phyloP scores from a whole-genome alignment of 192 early-diverging fungal species.

The Coemansia sp. region DNA sequence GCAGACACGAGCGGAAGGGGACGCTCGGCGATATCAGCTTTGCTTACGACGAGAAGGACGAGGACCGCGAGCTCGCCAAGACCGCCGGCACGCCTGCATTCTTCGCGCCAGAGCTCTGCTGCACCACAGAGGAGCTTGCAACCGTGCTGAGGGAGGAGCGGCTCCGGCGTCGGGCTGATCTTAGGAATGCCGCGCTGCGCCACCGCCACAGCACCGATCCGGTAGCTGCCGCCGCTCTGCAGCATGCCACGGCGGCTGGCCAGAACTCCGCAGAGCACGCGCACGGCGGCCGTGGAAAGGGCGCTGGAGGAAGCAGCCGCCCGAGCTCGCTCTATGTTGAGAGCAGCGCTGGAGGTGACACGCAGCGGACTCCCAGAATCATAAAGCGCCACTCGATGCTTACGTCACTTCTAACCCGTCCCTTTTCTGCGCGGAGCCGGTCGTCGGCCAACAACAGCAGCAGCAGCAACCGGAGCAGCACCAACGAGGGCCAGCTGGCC shows the following conservation, averaged over 20 bases:
- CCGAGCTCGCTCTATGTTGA: constrained; percentile 39
- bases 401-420: constrained; percentile 42
- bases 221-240: neutral
- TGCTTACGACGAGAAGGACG: constrained; percentile 54
- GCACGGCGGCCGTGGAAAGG: neutral
- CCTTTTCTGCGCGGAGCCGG: constrained; percentile 42
- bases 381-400: constrained; percentile 51
- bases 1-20: constrained; percentile 28
- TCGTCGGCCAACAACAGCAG: constrained; percentile 17
- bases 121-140: constrained; percentile 55
- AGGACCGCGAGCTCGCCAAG: constrained; percentile 87
- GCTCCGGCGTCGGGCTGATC: constrained; percentile 12
- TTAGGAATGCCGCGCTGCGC: constrained; percentile 12
- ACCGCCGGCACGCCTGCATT: constrained; percentile 97
- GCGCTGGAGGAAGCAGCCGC: constrained; percentile 6
- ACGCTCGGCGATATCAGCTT: constrained; percentile 42
- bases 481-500: constrained; percentile 8
- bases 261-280: neutral
- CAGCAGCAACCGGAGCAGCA: constrained; percentile 17
- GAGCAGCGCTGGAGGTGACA: constrained; percentile 4
- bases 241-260: constrained; percentile 1
- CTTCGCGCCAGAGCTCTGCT: constrained; percentile 97
- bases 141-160: constrained; percentile 36
- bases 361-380: constrained; percentile 11
- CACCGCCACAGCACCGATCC: constrained; percentile 27